Base-by-base conservation (phyloP, 2,329 filamentous ascomycete species). In the Neonectria hederae region DNA sequence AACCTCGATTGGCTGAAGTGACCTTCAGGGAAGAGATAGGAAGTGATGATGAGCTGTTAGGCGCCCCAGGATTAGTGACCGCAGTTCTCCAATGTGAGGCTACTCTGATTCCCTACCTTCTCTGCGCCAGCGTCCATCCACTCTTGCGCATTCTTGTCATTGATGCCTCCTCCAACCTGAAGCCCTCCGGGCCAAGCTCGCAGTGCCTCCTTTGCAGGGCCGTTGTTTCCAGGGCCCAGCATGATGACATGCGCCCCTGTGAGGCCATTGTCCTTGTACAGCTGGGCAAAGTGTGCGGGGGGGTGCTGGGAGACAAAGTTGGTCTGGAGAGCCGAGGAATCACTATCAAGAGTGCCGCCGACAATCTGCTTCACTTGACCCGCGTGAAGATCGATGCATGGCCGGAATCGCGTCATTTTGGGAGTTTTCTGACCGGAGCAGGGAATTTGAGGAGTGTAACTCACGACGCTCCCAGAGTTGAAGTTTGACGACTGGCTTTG, bases 281-380 rank as follows among this genome's bases (percentile, higher is more conserved):
- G 84, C 62, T 83, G 80, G 35, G 94, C 92, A 78, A 93, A 99
- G 82, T 97, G 86, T 4, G 87, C 87, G 2, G 96, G 89, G 10
- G 94, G 91, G 66, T 95, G 89, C 53, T 90, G 87, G 10, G 96
- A 97, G 65, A 97, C 91, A 82, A 93, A 94, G 80, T 99, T 99
- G 52, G 95, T 98, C 81, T 93, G 91, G 61, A 98, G 86, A 61
- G 87, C 84, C 7, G 84, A 78, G 1, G 87, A 87, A 9, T 85
- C 78, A 76, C 87, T 87, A 80, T 91, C 91, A 66, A 99, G 87
- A 2, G 96, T 98, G 64, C 96, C 95, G 72, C 96, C 96, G 43
- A 99, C 94, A 72, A 99, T 99, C 80, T 99, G 96, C 83, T 99
- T 99, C 64, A 99, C 96, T 77, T 95, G 91, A 14, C 96, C 96